Percentiles rank a stretch among this genome's conserved stretches.
These are phyloP conservation scores for Rhododendron griersonianum DNA, from an alignment of 148 eudicot species.

Conservation along the genomic window DNA sequence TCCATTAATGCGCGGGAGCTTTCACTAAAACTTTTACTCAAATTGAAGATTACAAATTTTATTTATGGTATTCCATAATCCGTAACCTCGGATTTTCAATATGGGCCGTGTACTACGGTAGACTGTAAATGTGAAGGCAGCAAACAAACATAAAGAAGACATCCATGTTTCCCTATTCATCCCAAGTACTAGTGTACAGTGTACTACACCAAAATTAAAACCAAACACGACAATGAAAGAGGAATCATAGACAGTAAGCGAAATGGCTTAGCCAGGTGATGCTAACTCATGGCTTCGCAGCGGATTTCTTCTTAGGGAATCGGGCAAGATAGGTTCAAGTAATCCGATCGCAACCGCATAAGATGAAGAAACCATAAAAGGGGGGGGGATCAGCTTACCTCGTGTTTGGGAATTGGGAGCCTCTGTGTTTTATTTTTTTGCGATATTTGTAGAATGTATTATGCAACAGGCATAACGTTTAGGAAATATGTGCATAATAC, in stretches of 20 bases:
- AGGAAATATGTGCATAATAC: no score
- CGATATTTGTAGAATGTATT: no score
- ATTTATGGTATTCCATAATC: not conserved
- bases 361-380: no score
- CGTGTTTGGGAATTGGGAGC: no score
- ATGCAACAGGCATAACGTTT: no score
- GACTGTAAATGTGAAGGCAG: not conserved
- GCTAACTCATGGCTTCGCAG: slow-evolving; percentile 80
- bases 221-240: not conserved
- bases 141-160: not conserved
- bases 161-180: not conserved
- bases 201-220: not conserved
- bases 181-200: not conserved
- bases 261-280: not conserved
- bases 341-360: slow-evolving; percentile 24
- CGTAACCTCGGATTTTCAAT: not conserved
- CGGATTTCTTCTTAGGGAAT: slow-evolving; percentile 60
- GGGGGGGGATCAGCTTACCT: no score
- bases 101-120: no score
- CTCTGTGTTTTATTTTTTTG: no score
- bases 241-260: not conserved
- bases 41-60: not conserved
- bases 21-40: not conserved
- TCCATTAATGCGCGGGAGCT: not conserved
- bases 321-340: slow-evolving; percentile 70